Evolutionary conservation across 1,139 yeast genomes (phyloP).

Genomic region (Lodderomyces metapsilosis): DNA sequence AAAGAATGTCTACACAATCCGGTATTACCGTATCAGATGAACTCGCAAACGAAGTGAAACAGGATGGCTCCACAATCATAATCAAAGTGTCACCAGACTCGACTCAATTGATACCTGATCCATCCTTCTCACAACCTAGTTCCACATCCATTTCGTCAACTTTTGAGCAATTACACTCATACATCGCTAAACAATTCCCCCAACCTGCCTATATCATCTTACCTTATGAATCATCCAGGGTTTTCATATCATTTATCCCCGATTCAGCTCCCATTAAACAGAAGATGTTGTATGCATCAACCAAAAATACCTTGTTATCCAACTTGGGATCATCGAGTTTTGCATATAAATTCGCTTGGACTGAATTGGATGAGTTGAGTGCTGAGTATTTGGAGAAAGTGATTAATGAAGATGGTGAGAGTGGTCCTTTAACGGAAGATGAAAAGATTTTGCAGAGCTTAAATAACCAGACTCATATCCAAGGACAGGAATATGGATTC

Average conservation of each 20-base stretch:
- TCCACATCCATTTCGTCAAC: slow-evolving; percentile 19
- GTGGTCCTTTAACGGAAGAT: slow-evolving; percentile 54
- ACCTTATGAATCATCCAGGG: slow-evolving; percentile 25
- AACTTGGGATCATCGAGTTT: slow-evolving; percentile 69
- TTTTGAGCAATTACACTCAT: slow-evolving; percentile 30
- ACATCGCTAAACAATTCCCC: slow-evolving; percentile 36
- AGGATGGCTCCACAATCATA: slow-evolving; percentile 27
- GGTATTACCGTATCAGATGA: slow-evolving; percentile 58
- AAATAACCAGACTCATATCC: slow-evolving; percentile 21
- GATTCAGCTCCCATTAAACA: slow-evolving; percentile 78
- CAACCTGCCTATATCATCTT: slow-evolving; percentile 63
- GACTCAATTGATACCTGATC: slow-evolving; percentile 43
- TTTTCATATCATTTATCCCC: slow-evolving; percentile 83
- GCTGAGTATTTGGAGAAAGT: slow-evolving; percentile 46
- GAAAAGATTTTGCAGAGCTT: slow-evolving; percentile 54
- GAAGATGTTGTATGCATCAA: slow-evolving; percentile 93
- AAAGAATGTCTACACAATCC: slow-evolving; percentile 62
- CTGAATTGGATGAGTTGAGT: slow-evolving; percentile 59
- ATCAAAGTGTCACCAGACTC: slow-evolving; percentile 46
- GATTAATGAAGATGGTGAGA: slow-evolving; percentile 24
- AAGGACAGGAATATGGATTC: slow-evolving; percentile 14
- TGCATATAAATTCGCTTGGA: slow-evolving; percentile 55
- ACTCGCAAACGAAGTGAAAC: slow-evolving; percentile 34
- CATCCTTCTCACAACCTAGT: slow-evolving; percentile 24
- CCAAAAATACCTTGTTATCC: slow-evolving; percentile 71